These are phyloP conservation scores for Cucumis sativus DNA, from an alignment of 306 rosid genomes.

Conservation along the genomic window DNA sequence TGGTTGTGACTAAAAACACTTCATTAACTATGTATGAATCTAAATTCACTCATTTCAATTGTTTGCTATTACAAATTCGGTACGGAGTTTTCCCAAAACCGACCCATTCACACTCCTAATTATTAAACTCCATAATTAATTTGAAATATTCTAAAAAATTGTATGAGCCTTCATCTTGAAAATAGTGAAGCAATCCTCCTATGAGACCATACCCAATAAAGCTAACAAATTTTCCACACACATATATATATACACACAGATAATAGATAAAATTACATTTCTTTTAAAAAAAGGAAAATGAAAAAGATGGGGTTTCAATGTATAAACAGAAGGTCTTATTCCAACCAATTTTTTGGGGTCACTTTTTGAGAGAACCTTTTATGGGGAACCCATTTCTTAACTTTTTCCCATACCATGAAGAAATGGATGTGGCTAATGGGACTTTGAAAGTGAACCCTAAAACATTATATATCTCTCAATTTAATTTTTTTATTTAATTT, in stretches of 20 bases:
- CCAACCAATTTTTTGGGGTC: not conserved
- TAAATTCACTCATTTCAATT: not conserved
- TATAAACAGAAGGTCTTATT: not conserved
- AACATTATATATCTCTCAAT: not conserved
- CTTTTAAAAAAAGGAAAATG: not conserved
- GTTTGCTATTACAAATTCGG: not conserved
- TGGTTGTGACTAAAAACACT: no score
- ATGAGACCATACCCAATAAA: not conserved
- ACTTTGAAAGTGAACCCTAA: constrained; percentile 26
- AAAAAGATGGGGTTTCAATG: not conserved
- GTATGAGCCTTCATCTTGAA: not conserved
- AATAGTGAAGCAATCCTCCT: not conserved
- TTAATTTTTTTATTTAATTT: not conserved
- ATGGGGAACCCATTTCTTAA: not conserved
- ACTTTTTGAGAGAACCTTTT: not conserved
- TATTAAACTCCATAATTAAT: not conserved
- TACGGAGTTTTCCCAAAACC: not conserved
- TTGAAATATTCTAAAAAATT: not conserved
- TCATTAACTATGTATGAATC: no score
- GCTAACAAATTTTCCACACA: not conserved
- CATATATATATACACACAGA: not conserved
- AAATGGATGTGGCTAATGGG: constrained; percentile 24
- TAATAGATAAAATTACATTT: no score
- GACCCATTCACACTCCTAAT: not conserved
- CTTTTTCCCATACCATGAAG: constrained; percentile 12